Base-by-base conservation (phyloP, 2,329 filamentous ascomycete genomes). In the Ilyonectria robusta region DNA sequence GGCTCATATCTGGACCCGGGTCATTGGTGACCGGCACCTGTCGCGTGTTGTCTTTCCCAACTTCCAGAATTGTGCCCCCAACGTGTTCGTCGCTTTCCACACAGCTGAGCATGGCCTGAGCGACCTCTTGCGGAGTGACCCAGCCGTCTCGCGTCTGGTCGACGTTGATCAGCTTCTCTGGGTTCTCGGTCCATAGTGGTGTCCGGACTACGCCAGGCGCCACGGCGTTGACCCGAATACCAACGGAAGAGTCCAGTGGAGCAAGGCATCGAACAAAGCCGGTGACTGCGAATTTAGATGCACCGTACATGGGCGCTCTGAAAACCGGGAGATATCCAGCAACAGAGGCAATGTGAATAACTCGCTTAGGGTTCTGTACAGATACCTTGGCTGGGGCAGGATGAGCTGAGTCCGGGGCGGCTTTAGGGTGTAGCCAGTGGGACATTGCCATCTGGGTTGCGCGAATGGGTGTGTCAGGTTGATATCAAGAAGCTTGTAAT, bases 171-270 rank as follows among this genome's bases (percentile, higher is more conserved):
- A 84, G 65, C 68, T 84, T 86, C 68, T 85, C 83, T 0, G 82
- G 80, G 40, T 84, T 67, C 2, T 85, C 84, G 0, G 75, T 80
- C 82, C 84, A 85, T 3, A 86, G 66, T 2, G 84, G 84, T 1
- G 85, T 86, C 8, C 76, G 72, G 0, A 86, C 81, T 1, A 84
- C 57, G 0, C 82, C 84, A 0, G 84, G 85, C 0, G 84, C 83
- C 0, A 86, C 81, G 0, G 80, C 83, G 53, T 76, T 82, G 37
- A 86, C 81, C 0, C 82, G 73, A 19, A 86, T 78, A 0, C 78
- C 76, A 2, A 75, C 61, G 1, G 65, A 59, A 1, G 65, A 59
- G 23, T 85, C 80, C 5, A 86, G 69, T 0, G 64, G 63, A 0
- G 77, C 79, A 0, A 86, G 70, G n/a, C 79, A 81, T 2, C 84